These are phyloP conservation scores for Venustampulla echinocandica DNA, from an alignment of 495 filamentous ascomycete species.

Conservation along the genomic window DNA sequence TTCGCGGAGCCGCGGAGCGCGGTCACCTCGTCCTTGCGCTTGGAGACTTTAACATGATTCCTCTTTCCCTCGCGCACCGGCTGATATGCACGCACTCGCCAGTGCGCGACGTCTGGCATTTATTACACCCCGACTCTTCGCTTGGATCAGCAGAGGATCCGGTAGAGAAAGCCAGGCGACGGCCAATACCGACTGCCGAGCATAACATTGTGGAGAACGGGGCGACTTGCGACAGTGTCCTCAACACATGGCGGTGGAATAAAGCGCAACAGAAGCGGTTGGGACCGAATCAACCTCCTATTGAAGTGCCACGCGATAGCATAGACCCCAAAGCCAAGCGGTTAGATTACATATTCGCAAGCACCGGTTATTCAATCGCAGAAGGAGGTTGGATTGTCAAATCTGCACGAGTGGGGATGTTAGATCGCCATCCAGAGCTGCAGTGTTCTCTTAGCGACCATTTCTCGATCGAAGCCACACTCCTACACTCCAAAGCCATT, in stretches of 20 bases:
- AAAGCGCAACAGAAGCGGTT: conserved; percentile 49
- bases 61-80: conserved; percentile 76
- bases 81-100: conserved; percentile 72
- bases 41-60: conserved; percentile 94
- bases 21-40: conserved; percentile 78
- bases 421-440: conserved; percentile 68
- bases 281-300: conserved; percentile 27
- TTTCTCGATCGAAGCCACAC: conserved; percentile 70
- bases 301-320: conserved; percentile 42
- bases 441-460: conserved; percentile 86
- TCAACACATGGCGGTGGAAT: conserved; percentile 92
- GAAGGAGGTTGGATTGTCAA: conserved; percentile 55
- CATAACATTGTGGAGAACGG: conserved; percentile 75
- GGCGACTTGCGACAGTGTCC: conserved; percentile 72
- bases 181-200: conserved; percentile 55
- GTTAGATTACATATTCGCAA: conserved; percentile 92
- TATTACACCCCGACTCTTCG: conserved; percentile 70
- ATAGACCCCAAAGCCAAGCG: conserved; percentile 68
- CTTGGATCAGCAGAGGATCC: conserved; percentile 58
- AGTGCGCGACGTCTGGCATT: conserved; percentile 74
- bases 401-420: conserved; percentile 67
- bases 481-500: conserved; percentile 34
- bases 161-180: conserved; percentile 48
- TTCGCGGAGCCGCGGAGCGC: conserved; percentile 73
- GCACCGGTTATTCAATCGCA: conserved; percentile 12